These are phyloP conservation scores for Globisporangium viniferum DNA, from an alignment of 352 stramenopile genomes.

Conservation along the genomic window DNA sequence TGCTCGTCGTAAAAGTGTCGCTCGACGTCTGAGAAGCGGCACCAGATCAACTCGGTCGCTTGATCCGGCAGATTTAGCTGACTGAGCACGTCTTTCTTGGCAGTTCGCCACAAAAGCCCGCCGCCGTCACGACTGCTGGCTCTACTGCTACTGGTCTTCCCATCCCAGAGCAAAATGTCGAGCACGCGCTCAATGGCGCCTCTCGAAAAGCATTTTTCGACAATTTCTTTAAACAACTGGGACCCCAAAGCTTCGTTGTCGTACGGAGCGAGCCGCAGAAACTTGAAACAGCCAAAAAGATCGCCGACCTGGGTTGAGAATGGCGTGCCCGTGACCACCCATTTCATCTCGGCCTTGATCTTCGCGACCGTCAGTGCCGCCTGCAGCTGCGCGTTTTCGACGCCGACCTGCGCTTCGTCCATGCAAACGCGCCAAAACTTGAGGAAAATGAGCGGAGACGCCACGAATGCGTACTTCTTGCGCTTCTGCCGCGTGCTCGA, in stretches of 20 bases:
- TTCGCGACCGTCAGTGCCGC: slow-evolving; percentile 82
- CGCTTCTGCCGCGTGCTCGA: slow-evolving; percentile 46
- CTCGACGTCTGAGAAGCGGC: slow-evolving; percentile 73
- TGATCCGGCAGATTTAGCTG: slow-evolving; percentile 66
- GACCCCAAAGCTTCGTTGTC: slow-evolving; percentile 27
- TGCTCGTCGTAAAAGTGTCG: slow-evolving; percentile 75
- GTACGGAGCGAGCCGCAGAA: slow-evolving; percentile 55
- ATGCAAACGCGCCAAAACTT: slow-evolving; percentile 90
- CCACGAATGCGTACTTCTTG: slow-evolving; percentile 84
- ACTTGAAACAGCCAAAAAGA: slow-evolving; percentile 82
- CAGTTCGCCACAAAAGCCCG: slow-evolving; percentile 72
- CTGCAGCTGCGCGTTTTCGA: slow-evolving; percentile 74
- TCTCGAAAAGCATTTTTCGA: slow-evolving; percentile 34
- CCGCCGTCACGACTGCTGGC: slow-evolving; percentile 16
- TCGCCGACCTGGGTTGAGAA: slow-evolving; percentile 80
- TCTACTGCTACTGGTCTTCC: slow-evolving; percentile 3
- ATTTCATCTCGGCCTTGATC: slow-evolving; percentile 63
- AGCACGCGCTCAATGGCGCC: slow-evolving; percentile 41
- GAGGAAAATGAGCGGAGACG: slow-evolving; percentile 85
- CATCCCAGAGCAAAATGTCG: slow-evolving; percentile 49
- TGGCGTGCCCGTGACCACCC: slow-evolving; percentile 90
- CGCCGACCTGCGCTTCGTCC: slow-evolving; percentile 91
- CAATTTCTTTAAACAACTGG: slow-evolving; percentile 29
- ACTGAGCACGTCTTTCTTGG: slow-evolving; percentile 65
- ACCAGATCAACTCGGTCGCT: slow-evolving; percentile 54